Evolutionary conservation across 73 alveolate species (phyloP).

Genomic region (Symbiodinium natans): DNA sequence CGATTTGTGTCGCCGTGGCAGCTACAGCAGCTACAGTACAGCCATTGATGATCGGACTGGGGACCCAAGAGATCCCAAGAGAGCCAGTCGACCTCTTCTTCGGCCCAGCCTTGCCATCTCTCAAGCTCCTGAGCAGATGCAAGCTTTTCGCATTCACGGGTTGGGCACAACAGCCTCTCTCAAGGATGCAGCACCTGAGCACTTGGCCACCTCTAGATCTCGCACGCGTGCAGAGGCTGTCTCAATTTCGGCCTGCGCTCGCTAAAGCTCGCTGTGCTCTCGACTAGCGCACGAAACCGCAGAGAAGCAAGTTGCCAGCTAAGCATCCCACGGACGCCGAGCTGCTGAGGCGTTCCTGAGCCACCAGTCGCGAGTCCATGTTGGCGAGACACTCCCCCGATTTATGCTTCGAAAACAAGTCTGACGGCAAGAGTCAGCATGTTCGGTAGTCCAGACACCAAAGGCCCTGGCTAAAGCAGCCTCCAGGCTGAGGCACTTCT

Average conservation of each 20-base stretch:
- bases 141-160: not conserved
- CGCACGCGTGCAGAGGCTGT: constrained; percentile 31
- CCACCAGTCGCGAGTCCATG: not conserved
- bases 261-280: not conserved
- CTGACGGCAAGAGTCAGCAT: too few species aligned
- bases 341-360: not conserved
- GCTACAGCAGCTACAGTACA: too few species aligned
- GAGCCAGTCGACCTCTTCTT: constrained; percentile 11
- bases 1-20: too few species aligned
- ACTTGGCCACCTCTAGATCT: constrained; percentile 21
- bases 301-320: too few species aligned
- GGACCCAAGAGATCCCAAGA: too few species aligned
- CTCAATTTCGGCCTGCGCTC: constrained; percentile 29
- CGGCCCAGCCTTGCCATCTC: constrained; percentile 48
- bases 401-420: not conserved
- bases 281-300: not conserved
- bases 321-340: not conserved
- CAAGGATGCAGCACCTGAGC: not conserved
- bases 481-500: constrained; percentile 5
- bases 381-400: not conserved
- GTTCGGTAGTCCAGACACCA: too few species aligned
- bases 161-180: not conserved
- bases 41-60: too few species aligned
- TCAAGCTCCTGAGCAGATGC: constrained; percentile 15
- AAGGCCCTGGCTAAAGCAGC: not conserved